phyloP scores from a whole-genome alignment of 768 basidiomycete species.

The Phanerochaete carnosa region DNA sequence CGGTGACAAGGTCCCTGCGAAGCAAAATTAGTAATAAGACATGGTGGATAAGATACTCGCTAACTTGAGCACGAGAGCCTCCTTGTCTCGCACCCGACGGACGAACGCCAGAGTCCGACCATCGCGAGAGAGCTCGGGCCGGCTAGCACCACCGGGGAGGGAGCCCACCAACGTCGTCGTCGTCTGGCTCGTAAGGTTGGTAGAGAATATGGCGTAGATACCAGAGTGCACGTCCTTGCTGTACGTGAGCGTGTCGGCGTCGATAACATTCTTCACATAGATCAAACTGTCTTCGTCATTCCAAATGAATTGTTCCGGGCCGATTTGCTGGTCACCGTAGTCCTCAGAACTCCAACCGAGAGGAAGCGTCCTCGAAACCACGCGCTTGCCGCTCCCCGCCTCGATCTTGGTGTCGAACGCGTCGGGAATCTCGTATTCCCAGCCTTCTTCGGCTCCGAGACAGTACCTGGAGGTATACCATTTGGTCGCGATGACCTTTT shows the following conservation, averaged over 20 bases:
- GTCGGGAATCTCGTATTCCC: slow-evolving; percentile 56
- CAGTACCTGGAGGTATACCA: slow-evolving; percentile 69
- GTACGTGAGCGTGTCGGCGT: slow-evolving; percentile 49
- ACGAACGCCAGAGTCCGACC: slow-evolving; percentile 71
- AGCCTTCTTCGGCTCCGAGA: slow-evolving; percentile 70
- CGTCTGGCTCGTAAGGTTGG: slow-evolving; percentile 54
- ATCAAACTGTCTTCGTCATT: slow-evolving; percentile 53
- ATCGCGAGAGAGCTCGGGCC: slow-evolving; percentile 69
- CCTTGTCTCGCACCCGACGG: slow-evolving; percentile 70
- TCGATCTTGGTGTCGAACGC: slow-evolving; percentile 30
- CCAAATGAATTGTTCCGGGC: slow-evolving; percentile 72
- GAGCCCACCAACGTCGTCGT: slow-evolving; percentile 52
- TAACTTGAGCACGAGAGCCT: slow-evolving; percentile 70
- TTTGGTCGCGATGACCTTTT: slow-evolving; percentile 67
- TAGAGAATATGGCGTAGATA: slow-evolving; percentile 68
- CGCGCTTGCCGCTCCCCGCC: slow-evolving; percentile 46
- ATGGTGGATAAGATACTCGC: slow-evolving; percentile 8
- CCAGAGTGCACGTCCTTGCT: slow-evolving; percentile 73
- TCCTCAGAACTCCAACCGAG: slow-evolving; percentile 55
- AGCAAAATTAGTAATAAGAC: slow-evolving; percentile 3
- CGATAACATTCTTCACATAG: slow-evolving; percentile 61
- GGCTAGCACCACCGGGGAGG: slow-evolving; percentile 68
- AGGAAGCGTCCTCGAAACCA: slow-evolving; percentile 56
- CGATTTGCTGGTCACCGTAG: slow-evolving; percentile 70
- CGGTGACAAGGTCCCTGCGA: slow-evolving; percentile 62